These are phyloP conservation scores for Endocalyx cinctus DNA, from an alignment of 2,329 filamentous ascomycete genomes.

Conservation along the genomic window DNA sequence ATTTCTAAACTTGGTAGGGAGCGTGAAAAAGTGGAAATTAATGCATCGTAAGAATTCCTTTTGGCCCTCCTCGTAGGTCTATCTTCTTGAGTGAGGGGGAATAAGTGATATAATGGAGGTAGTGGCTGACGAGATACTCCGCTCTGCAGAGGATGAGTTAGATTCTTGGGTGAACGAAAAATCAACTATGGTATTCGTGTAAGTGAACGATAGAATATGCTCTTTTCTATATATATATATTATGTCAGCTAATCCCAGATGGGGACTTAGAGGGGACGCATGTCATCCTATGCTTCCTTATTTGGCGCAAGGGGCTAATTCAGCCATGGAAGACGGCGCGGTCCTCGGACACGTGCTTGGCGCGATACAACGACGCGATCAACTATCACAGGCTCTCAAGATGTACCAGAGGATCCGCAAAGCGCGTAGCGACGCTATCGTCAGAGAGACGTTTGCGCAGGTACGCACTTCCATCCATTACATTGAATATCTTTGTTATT, in stretches of 20 bases:
- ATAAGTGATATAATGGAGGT: too few species aligned
- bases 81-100: too few species aligned
- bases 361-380: slow-evolving; percentile 9
- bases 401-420: slow-evolving; percentile 15
- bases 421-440: slow-evolving; percentile 12
- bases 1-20: slow-evolving; percentile 12
- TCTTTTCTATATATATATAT: too few species aligned
- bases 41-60: slow-evolving; percentile 19
- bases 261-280: slow-evolving; percentile 13
- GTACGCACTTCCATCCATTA: slow-evolving; percentile 4
- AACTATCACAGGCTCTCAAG: slow-evolving; percentile 10
- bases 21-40: slow-evolving; percentile 17
- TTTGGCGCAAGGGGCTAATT: slow-evolving; percentile 17
- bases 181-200: too few species aligned
- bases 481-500: background rate
- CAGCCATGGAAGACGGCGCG: slow-evolving; percentile 16
- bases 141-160: too few species aligned
- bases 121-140: background rate
- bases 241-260: too few species aligned
- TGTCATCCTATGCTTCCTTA: slow-evolving; percentile 19
- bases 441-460: slow-evolving; percentile 14
- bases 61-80: too few species aligned
- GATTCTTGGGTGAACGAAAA: too few species aligned
- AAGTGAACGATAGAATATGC: too few species aligned
- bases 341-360: slow-evolving; percentile 15